Evolutionary conservation across 2,329 filamentous ascomycete genomes (phyloP).

Genomic region (Eutypa lata): DNA sequence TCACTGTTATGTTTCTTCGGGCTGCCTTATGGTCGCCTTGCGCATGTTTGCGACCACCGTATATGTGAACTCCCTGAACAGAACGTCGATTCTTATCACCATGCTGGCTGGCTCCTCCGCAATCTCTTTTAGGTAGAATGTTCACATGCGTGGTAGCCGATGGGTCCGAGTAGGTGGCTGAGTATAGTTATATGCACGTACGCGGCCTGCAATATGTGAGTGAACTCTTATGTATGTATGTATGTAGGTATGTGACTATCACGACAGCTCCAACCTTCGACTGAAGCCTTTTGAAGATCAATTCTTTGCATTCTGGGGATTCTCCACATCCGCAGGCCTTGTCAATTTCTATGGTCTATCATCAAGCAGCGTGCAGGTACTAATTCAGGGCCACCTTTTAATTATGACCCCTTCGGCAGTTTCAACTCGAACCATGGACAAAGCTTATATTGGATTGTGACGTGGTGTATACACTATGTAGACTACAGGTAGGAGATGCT

Average conservation of each 20-base stretch:
- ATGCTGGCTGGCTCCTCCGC: background rate
- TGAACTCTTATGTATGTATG: constrained; percentile 7
- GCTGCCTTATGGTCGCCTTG: constrained; percentile 14
- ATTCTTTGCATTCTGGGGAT: background rate
- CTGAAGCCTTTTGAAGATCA: background rate
- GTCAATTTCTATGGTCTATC: background rate
- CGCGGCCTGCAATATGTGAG: constrained; percentile 3
- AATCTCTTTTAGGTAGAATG: background rate
- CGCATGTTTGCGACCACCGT: background rate
- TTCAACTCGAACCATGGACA: too few species aligned
- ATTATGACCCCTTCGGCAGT: too few species aligned
- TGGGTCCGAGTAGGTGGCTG: constrained; percentile 1
- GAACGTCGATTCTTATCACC: background rate
- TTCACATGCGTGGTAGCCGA: background rate
- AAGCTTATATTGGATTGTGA: too few species aligned
- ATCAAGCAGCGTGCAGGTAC: background rate
- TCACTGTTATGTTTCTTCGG: constrained; percentile 2
- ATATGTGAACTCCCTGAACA: background rate
- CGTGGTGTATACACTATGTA: too few species aligned
- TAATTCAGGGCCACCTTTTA: too few species aligned
- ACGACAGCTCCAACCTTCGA: too few species aligned
- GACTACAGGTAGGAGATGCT: too few species aligned
- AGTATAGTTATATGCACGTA: too few species aligned
- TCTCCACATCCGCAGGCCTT: background rate
- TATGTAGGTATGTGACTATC: too few species aligned